Percentiles rank a stretch among this genome's conserved stretches.
phyloP scores from a whole-genome alignment of 176 grass and related monocot genomes.

The Aechmea fasciata region DNA sequence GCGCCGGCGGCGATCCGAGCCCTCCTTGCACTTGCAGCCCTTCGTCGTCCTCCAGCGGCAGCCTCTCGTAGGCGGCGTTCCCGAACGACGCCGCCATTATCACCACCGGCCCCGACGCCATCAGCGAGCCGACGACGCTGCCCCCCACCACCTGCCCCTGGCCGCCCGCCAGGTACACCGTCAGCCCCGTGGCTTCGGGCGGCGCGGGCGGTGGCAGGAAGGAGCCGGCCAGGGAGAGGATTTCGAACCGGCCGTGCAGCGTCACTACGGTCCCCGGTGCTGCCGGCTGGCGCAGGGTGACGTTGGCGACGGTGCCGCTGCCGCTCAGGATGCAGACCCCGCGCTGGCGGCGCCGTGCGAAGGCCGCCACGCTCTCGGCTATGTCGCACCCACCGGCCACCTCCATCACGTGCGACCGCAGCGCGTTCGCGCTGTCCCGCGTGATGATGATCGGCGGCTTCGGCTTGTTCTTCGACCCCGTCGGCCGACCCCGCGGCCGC shows the following conservation, averaged over 20 bases:
- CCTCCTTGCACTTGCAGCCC: constrained; percentile 14
- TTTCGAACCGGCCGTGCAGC: constrained; percentile 69
- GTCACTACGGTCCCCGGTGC: constrained; percentile 28
- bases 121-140: constrained; percentile 51
- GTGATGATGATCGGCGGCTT: constrained; percentile 98
- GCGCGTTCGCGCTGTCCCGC: constrained; percentile 71
- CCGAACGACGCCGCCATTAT: constrained; percentile 89
- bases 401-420: constrained; percentile 84
- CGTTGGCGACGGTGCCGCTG: constrained; percentile 56
- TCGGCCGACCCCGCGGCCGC: constrained; percentile 61
- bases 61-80: constrained; percentile 87
- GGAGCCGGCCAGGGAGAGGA: constrained; percentile 81
- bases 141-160: constrained; percentile 75
- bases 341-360: constrained; percentile 67
- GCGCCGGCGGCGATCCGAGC: constrained; percentile 10
- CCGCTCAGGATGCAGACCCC: constrained; percentile 84
- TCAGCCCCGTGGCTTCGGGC: constrained; percentile 54
- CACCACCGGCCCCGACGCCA: constrained; percentile 61
- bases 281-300: constrained; percentile 46
- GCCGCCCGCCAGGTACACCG: constrained; percentile 79
- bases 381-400: constrained; percentile 83
- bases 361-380: constrained; percentile 55
- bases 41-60: constrained; percentile 80
- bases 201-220: constrained; percentile 79
- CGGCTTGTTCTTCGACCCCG: constrained; percentile 94